Evolutionary conservation across 176 grass and related monocot genomes (phyloP).

Genomic region (Oryza punctata): DNA sequence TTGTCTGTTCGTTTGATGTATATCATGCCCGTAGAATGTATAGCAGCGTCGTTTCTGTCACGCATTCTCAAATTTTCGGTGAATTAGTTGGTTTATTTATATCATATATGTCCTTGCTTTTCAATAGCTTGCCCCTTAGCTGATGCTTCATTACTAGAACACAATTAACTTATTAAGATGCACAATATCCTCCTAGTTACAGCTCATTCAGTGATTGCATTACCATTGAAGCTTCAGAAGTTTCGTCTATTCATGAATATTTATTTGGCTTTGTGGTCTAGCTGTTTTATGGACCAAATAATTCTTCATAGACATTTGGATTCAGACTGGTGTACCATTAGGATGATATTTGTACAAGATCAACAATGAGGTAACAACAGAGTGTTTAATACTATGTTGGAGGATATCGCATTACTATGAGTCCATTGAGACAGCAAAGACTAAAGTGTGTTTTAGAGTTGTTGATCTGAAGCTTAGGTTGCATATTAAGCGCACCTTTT

Average conservation of each 20-base stretch:
- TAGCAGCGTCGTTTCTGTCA: conserved; percentile 2
- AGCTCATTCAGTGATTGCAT: background rate
- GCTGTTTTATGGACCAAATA: background rate
- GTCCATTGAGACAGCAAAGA: background rate
- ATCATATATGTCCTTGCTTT: background rate
- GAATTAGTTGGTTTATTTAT: conserved; percentile 10
- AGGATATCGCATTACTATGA: background rate
- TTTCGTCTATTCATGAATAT: background rate
- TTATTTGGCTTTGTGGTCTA: conserved; percentile 25
- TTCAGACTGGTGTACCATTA: background rate
- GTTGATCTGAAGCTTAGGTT: background rate
- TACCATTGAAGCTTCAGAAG: background rate
- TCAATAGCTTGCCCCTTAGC: background rate
- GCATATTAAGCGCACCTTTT: background rate
- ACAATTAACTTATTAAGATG: background rate
- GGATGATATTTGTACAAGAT: background rate
- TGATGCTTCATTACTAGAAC: background rate
- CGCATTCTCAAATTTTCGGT: background rate
- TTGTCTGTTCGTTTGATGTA: background rate
- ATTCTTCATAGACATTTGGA: background rate
- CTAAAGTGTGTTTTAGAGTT: background rate
- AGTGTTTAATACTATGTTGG: background rate
- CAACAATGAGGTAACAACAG: background rate
- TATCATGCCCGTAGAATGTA: background rate
- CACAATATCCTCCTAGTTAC: background rate